phyloP scores from a whole-genome alignment of 805 yeast genomes.

The Kodamaea leandrae region DNA sequence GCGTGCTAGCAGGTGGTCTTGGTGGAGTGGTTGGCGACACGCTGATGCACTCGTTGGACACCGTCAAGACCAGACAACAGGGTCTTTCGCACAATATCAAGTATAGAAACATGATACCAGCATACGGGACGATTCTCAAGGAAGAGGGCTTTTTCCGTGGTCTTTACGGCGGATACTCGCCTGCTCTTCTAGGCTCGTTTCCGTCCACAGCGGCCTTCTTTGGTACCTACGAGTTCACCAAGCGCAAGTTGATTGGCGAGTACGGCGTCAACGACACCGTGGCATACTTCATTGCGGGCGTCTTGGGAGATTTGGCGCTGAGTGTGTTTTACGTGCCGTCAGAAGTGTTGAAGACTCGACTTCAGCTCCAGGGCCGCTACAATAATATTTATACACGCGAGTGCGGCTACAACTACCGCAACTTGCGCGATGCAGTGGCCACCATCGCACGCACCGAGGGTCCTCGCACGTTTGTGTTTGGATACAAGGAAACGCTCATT shows the following conservation, averaged over 20 bases:
- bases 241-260: constrained; percentile 64
- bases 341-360: constrained; percentile 88
- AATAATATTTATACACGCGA: constrained; percentile 70
- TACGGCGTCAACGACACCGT: constrained; percentile 71
- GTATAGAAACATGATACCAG: constrained; percentile 72
- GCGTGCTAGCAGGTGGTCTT: constrained; percentile 86
- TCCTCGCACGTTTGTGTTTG: constrained; percentile 69
- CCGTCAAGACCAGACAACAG: constrained; percentile 96
- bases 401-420: constrained; percentile 83
- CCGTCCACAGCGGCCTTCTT: constrained; percentile 96
- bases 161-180: constrained; percentile 86
- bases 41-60: constrained; percentile 92
- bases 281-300: constrained; percentile 80
- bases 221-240: constrained; percentile 81
- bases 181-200: constrained; percentile 88
- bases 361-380: constrained; percentile 86
- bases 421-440: constrained; percentile 65
- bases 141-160: constrained; percentile 88
- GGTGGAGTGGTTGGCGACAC: constrained; percentile 95
- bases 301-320: constrained; percentile 89
- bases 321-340: constrained; percentile 91
- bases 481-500: constrained; percentile 89
- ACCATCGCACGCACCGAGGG: constrained; percentile 75
- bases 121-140: constrained; percentile 67
- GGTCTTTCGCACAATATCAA: constrained; percentile 73